Evolutionary conservation across 208 protist genomes (phyloP), one percentile per base, ranked within the genome.

Genomic region (Leishmania amazonensis): DNA sequence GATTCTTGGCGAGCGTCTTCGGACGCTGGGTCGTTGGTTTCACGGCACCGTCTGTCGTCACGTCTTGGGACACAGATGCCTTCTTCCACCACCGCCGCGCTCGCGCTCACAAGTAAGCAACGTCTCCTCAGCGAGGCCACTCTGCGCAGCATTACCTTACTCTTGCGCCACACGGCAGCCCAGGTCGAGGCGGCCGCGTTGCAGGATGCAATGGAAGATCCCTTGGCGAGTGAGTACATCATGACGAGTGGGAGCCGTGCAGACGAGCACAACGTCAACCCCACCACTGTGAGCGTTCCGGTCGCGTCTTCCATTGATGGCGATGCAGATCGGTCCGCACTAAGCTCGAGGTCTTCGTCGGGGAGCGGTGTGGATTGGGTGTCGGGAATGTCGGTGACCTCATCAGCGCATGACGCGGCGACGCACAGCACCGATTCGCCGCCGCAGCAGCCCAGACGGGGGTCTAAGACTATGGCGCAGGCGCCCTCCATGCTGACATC

Each of bases 41-140:
- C 76, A 31, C 24, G 28, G 1, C 76, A 60, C 64, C 28, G n/a
- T 31, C 76, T 8, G 3, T 54, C 47, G 15, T 53, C 11, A 8
- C 64, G 40, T 40, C 42, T 75, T 4, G 24, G 21, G 60, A 31
- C 67, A 54, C 65, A 51, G 28, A 0, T 13, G 24, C 13, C 49
- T 21, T 53, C 49, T 13, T 35, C 71, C 11, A 28, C 62, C 38
- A 47, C 78, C 73, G 21, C 47, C 60, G 62, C 81, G 1, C 60
- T 86, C 8, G 58, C 83, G 21, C 74, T 86, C 74, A 83, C 71
- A 19, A 86, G 83, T 62, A 81, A 86, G 45, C 78, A 86, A 49
- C 83, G 83, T 35, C 2, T 51, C 2, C 28, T 86, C 2, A 42
- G 38, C 40, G 40, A 72, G 21, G 78, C 79, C 21, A 60, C 73